Evolutionary conservation across 305 asterid species (phyloP).

Genomic region (Plantago lanceolata): DNA sequence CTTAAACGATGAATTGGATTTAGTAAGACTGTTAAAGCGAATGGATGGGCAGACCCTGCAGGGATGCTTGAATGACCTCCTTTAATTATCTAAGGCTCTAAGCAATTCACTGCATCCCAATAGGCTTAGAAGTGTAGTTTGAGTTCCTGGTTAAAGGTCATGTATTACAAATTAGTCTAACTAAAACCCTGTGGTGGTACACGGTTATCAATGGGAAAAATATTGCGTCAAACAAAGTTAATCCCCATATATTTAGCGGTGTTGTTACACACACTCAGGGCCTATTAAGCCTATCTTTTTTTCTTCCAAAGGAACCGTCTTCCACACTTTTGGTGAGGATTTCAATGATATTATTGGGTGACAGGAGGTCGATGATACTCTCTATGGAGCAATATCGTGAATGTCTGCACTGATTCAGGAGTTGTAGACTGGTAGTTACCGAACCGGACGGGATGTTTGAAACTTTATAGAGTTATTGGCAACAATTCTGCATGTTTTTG

Average conservation of each 20-base stretch:
- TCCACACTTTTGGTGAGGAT: no score
- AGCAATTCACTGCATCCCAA: not conserved
- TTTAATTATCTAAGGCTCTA: not conserved
- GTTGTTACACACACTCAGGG: not conserved
- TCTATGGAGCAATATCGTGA: not conserved
- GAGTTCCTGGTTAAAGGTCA: not conserved
- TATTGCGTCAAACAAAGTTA: not conserved
- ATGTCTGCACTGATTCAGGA: not conserved
- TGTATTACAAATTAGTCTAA: not conserved
- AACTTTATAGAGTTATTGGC: no score
- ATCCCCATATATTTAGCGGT: not conserved
- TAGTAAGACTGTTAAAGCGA: no score
- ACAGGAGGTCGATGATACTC: not conserved
- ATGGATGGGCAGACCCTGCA: no score
- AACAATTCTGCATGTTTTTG: no score
- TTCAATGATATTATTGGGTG: no score
- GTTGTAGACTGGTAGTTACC: no score
- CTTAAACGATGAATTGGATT: no score
- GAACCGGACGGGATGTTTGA: no score
- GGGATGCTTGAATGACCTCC: not conserved
- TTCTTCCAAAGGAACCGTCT: not conserved
- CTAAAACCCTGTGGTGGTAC: not conserved
- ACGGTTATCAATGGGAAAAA: not conserved
- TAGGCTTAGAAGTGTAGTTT: not conserved
- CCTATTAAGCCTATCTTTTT: not conserved